phyloP scores from a whole-genome alignment of 139 green algal genomes.

The Chloropicon primus region DNA sequence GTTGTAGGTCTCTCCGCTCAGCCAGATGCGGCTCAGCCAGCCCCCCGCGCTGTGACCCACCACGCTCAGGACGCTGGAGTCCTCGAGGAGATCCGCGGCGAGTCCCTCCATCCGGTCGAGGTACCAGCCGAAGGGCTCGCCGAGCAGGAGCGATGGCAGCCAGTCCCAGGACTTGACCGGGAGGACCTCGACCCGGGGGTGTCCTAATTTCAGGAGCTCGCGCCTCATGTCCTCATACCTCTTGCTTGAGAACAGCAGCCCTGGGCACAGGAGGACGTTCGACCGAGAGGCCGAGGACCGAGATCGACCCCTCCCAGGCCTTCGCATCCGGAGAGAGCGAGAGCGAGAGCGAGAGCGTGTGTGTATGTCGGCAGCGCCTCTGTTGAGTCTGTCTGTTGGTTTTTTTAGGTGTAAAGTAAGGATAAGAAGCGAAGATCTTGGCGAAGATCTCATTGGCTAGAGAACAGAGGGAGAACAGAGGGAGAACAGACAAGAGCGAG shows the following conservation, averaged over 20 bases:
- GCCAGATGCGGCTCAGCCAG: constrained; percentile 22
- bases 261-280: background rate
- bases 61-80: background rate
- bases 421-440: too few relatives aligned
- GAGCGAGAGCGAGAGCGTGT: too few relatives aligned
- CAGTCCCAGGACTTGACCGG: background rate
- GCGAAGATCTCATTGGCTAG: too few relatives aligned
- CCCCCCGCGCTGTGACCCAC: constrained; percentile 34
- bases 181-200: background rate
- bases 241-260: background rate
- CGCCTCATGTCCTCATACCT: background rate
- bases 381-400: too few relatives aligned
- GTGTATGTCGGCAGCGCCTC: too few relatives aligned
- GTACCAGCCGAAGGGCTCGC: background rate
- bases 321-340: too few relatives aligned
- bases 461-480: too few relatives aligned
- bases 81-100: background rate
- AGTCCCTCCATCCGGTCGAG: background rate
- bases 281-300: too few relatives aligned
- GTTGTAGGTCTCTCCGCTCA: constrained; percentile 21
- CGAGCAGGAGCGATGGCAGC: background rate
- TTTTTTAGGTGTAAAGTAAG: too few relatives aligned
- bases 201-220: background rate
- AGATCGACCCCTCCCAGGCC: too few relatives aligned
- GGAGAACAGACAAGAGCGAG: too few relatives aligned